Evolutionary conservation across 208 protist species (phyloP).

Genomic region (Strigomonas culicis): DNA sequence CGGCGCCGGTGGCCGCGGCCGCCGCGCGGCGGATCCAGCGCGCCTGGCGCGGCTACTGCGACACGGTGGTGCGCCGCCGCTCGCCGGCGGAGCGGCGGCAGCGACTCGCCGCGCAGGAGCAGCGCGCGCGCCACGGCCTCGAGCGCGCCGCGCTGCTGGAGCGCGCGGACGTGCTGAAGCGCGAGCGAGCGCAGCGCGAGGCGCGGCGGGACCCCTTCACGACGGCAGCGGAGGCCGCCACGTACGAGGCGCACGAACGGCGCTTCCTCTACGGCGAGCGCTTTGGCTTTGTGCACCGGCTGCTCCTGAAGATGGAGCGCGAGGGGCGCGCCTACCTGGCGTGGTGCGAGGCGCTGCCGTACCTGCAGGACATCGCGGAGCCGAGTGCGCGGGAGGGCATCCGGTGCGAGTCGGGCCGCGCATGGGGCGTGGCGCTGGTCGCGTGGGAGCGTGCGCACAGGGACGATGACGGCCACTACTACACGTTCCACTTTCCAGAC

Average conservation of each 20-base stretch:
- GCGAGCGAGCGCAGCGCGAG: slow-evolving; percentile 18
- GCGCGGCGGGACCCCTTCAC: slow-evolving; percentile 19
- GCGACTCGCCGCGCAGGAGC: slow-evolving; percentile 43
- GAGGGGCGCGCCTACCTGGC: not conserved
- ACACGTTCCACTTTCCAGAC: too few relatives aligned
- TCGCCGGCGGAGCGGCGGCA: slow-evolving; percentile 10
- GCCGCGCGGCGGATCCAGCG: too few relatives aligned
- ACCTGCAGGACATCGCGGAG: not conserved
- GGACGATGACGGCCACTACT: too few relatives aligned
- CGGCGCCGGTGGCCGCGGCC: too few relatives aligned
- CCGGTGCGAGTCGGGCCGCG: too few relatives aligned
- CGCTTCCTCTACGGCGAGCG: not conserved
- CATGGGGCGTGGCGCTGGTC: too few relatives aligned
- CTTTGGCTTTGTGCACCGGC: slow-evolving; percentile 5
- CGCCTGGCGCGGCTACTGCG: too few relatives aligned
- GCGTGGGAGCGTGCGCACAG: too few relatives aligned
- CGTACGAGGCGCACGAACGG: slow-evolving; percentile 20
- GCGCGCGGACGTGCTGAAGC: slow-evolving; percentile 28
- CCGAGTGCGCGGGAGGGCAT: not conserved
- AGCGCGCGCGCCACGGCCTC: slow-evolving; percentile 35
- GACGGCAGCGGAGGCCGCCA: slow-evolving; percentile 16
- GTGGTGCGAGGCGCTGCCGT: not conserved
- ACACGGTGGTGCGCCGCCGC: too few relatives aligned
- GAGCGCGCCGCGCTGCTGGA: slow-evolving; percentile 20
- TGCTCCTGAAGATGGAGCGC: slow-evolving; percentile 7